phyloP scores from a whole-genome alignment of 164 flowering plant species.

The Sextonia rubra region DNA sequence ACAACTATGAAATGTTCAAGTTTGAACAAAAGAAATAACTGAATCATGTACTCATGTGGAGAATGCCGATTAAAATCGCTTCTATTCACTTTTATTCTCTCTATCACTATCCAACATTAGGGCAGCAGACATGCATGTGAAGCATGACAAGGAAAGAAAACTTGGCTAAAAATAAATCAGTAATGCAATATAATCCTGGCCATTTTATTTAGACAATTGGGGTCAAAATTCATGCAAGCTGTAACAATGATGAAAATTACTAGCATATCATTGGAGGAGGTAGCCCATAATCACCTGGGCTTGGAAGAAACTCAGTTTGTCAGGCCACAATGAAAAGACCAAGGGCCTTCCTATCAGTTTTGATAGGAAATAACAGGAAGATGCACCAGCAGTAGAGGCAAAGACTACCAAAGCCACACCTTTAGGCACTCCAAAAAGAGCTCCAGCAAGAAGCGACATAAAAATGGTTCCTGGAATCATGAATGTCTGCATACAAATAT shows the following conservation, averaged over 20 bases:
- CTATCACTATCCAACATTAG: neutral
- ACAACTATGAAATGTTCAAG: neutral
- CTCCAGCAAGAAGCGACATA: slow-evolving; percentile 95
- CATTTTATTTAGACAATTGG: neutral
- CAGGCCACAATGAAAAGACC: slow-evolving; percentile 82
- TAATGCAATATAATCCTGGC: neutral
- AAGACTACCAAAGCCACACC: slow-evolving; percentile 89
- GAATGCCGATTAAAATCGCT: neutral
- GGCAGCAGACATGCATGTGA: neutral
- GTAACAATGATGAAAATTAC: neutral
- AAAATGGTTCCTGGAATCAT: slow-evolving; percentile 99
- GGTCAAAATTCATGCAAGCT: neutral
- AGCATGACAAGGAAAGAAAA: neutral
- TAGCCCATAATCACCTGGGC: slow-evolving; percentile 51
- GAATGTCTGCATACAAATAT: slow-evolving; percentile 96
- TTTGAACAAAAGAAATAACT: neutral
- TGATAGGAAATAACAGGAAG: slow-evolving; percentile 93
- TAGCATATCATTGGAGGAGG: neutral
- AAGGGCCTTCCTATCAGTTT: slow-evolving; percentile 81
- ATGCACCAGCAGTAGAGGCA: slow-evolving; percentile 94
- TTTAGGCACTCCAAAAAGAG: slow-evolving; percentile 85
- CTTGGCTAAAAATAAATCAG: neutral
- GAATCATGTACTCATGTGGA: neutral
- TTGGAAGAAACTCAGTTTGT: slow-evolving; percentile 76
- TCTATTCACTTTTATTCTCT: too few relatives aligned